Evolutionary conservation across 345 rosid species (phyloP).

Genomic region (Camelina neglecta): DNA sequence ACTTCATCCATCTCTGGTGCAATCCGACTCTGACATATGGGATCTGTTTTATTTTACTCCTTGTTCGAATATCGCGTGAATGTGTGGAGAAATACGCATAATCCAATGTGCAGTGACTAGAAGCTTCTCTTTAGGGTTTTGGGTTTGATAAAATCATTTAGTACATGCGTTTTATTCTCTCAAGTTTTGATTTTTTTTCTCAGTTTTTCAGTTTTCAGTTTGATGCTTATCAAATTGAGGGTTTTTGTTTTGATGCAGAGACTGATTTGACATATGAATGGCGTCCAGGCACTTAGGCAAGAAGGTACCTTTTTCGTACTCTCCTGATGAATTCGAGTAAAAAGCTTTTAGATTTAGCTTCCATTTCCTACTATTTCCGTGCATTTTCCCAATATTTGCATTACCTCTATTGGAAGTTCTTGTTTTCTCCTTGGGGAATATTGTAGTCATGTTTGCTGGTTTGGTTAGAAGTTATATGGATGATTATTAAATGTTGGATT

Average conservation of each 20-base stretch:
- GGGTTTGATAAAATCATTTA: not conserved
- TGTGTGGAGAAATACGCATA: not conserved
- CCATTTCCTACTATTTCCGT: not conserved
- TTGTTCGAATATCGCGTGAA: not conserved
- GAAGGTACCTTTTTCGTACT: conserved; percentile 46
- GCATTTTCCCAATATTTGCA: not conserved
- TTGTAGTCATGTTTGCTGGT: not conserved
- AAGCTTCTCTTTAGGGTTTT: not conserved
- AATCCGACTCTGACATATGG: not conserved
- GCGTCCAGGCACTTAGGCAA: conserved; percentile 56
- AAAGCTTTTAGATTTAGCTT: conserved; percentile 10
- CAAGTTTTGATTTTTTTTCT: not conserved
- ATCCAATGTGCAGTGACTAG: not conserved
- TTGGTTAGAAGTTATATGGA: not conserved
- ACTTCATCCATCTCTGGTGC: not conserved
- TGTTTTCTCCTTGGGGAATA: not conserved
- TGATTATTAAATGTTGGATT: not conserved
- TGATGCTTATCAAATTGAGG: conserved; percentile 6
- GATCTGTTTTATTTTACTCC: not conserved
- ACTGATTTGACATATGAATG: conserved; percentile 52
- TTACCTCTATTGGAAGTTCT: not conserved
- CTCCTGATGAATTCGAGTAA: not conserved
- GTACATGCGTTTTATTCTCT: not conserved
- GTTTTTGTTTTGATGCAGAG: conserved; percentile 40
- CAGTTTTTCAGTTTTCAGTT: not conserved